Base-by-base conservation (phyloP, 75 land plant species). In the Cunninghamia lanceolata region DNA sequence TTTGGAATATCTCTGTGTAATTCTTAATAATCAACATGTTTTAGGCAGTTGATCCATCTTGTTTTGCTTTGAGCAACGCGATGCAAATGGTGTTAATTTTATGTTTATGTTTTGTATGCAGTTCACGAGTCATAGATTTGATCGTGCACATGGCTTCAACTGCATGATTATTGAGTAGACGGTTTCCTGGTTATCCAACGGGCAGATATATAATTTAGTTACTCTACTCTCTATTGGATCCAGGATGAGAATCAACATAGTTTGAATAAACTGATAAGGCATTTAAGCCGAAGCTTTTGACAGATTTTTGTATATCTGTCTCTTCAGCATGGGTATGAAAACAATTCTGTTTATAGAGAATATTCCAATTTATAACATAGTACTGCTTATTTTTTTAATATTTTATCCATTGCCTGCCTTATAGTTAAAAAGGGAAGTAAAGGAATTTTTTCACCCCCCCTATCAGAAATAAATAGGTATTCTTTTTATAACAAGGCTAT, bases 111-210 rank as follows among this genome's bases (percentile, higher is more conserved):
- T 82, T 70, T 70, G 81, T 84, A 32, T 89, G 94, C 97, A 96
- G 98, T 83, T 35, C 86, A 85, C 97, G 98, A 77, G 97, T 96
- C 32, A 77, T 96, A 36, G 98, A 96, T 80, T 77, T 96, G 89
- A 93, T 94, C 85, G 82, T 81, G 84, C 93, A 94, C 90, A 94
- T 94, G 66, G 92, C 92, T 25, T 34, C 56, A n/a, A 88, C 89
- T 35, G 68, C 35, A 11, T 73, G 75, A 73, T 73, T 73, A 3
- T 34, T 11, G 74, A 32, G 6, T 8, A 28, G 30, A 66, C 25
- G 25, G 70, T 28, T 28, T 3, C 30, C 9, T 66, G 70, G 15
- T 16, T 25, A 8, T 4, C 9, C 70, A 66, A 50, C 7, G 68
- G 30, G 4, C 7, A 25, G n/a, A 25, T 6, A 28, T 25, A 8